Base-by-base conservation (phyloP, 495 filamentous ascomycete genomes). In the Penicillium maclennaniae region DNA sequence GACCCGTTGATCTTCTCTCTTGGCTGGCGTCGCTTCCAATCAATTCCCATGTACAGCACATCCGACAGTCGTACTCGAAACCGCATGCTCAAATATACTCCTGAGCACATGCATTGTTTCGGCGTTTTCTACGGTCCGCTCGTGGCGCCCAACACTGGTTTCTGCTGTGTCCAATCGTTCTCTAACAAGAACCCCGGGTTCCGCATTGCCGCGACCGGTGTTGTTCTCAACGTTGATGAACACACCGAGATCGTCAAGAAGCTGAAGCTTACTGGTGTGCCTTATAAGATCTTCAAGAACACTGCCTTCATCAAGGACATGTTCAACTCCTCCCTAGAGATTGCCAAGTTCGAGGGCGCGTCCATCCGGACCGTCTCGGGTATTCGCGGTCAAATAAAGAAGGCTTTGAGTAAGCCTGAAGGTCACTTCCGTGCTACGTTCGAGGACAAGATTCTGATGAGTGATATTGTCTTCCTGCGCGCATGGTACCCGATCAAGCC, bases 231-330 rank as follows among this genome's bases (percentile, higher is more conserved):
- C 60, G 95, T 98, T 10, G 93, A 98, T 64, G 89, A 96, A 68
- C 87, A 85, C 41, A 88, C 88, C 0, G 92, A 97, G 62, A 97
- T 98, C 58, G 95, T 97, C 63, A 98, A 98, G 79, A 98, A 98
- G 77, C 83, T 98, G 61, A 98, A 97, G 68, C 81, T 98, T 25
- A 95, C 89, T 15, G 91, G 91, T 56, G 78, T 82, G 25, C 90
- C 93, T 6, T 92, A 90, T 75, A 98, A 97, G 76, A 95, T 98
- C 70, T 98, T 96, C 82, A 95, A 95, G 66, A 98, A 98, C 73
- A 98, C 93, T 0, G 91, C 93, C 16, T 97, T 98, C 72, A 93
- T 98, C 76, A 92, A 91, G 67, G 90, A 97, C 69, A 98, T 98
- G 93, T 98, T 98, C 78, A 91, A 81, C 61, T 85, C 86, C 1